Evolutionary conservation across 2,329 filamentous ascomycete species (phyloP).

Genomic region (Coniochaeta sp.): DNA sequence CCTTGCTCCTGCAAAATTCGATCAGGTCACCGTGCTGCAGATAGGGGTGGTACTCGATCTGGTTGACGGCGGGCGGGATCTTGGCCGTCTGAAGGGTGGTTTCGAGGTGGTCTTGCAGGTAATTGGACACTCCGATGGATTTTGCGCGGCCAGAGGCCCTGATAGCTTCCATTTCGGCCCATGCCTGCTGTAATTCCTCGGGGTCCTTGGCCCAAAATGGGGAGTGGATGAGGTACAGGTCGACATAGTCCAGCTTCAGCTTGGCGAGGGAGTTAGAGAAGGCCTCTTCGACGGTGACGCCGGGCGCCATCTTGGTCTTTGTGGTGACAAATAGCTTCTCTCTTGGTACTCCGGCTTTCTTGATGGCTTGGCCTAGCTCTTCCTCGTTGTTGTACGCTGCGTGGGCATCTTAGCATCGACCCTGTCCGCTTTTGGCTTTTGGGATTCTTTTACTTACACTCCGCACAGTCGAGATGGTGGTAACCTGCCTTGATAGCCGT

Average conservation of each 20-base stretch:
- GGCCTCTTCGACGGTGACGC: conserved; percentile 35
- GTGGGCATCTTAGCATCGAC: not conserved
- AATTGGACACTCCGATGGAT: conserved; percentile 76
- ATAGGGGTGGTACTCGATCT: conserved; percentile 77
- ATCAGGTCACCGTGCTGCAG: conserved; percentile 56
- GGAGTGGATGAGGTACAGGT: conserved; percentile 59
- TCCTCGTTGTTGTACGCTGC: conserved; percentile 56
- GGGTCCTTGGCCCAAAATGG: conserved; percentile 43
- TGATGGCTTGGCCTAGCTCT: conserved; percentile 66
- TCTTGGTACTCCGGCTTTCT: conserved; percentile 55
- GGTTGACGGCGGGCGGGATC: conserved; percentile 62
- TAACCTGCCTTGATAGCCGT: conserved; percentile 63
- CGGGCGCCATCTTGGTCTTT: conserved; percentile 6
- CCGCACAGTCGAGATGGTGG: conserved; percentile 66
- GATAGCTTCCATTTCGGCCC: conserved; percentile 58
- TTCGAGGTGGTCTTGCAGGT: conserved; percentile 48
- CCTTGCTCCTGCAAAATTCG: conserved; percentile 46
- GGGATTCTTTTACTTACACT: conserved; percentile 35
- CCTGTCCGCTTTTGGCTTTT: not conserved
- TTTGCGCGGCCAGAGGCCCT: conserved; percentile 56
- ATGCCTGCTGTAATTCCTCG: conserved; percentile 48
- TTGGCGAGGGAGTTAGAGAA: conserved; percentile 55
- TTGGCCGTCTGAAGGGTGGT: conserved; percentile 49
- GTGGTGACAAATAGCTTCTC: conserved; percentile 62
- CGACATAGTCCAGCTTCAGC: conserved; percentile 63